Evolutionary conservation across 768 basidiomycete genomes (phyloP), one percentile per base, ranked within the genome.

Genomic region (Clavulina sp.): DNA sequence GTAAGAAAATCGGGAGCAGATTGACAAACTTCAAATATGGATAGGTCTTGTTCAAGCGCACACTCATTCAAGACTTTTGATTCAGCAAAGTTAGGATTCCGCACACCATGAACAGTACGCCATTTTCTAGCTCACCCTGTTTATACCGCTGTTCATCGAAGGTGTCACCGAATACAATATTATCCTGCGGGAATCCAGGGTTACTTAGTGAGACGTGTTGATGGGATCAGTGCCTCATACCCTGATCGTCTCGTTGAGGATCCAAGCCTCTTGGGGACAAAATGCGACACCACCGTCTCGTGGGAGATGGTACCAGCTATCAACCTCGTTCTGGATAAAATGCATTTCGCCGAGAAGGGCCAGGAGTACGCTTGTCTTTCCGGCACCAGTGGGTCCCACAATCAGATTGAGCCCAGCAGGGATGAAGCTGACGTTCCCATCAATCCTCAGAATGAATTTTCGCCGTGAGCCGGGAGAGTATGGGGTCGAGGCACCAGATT

Each of bases 211-310:
- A 9, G 26, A 13, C 13, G 13, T 9, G n/a, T n/a, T n/a, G n/a
- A n/a, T n/a, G n/a, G n/a, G n/a, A n/a, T n/a, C n/a, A n/a, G n/a
- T n/a, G n/a, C n/a, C n/a, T n/a, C n/a, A n/a, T n/a, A n/a, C n/a
- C 61, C 66, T 69, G 50, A 85, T 81, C 0, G 81, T 84, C 53
- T 80, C 81, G 56, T 84, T 86, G 62, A 80, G 75, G 2, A 87
- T 78, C 84, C 84, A 91, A 2, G 81, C 77, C 60, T 86, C 84
- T 61, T 91, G 86, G 3, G 80, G 79, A 4, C 81, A 81, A 60
- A 83, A 87, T 2, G 84, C 77, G 33, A 91, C 72, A 4, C 85
- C 83, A 1, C 70, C 71, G 3, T 65, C 66, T 2, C 83, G 69
- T 24, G 85, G 84, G 4, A 87, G 72, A 55, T 74, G 76, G 63